Conservation (phyloP, 2,329 filamentous ascomycete genomes). For the Colletotrichum sp. region DNA sequence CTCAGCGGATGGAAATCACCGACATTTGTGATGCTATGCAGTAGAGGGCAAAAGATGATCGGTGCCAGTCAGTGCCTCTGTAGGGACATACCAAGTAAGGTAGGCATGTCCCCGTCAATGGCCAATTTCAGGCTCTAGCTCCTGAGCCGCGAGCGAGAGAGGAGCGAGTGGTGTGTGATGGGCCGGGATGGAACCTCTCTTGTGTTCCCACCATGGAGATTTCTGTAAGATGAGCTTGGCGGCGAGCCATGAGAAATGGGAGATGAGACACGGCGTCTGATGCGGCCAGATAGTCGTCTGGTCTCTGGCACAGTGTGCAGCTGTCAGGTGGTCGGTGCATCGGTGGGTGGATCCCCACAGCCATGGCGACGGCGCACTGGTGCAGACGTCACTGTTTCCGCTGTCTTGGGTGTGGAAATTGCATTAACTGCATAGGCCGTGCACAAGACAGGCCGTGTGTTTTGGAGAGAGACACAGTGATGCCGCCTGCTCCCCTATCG, state of each 20-base stretch:
- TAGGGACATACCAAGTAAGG: background rate
- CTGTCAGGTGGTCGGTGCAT: background rate
- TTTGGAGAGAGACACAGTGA: background rate
- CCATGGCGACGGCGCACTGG: background rate
- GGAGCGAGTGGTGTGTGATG: background rate
- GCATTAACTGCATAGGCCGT: background rate
- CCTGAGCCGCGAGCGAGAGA: background rate
- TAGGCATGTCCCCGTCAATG: background rate
- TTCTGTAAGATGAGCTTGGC: conserved; percentile 21
- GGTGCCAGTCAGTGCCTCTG: background rate
- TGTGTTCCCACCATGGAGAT: conserved; percentile 21
- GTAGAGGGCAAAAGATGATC: background rate
- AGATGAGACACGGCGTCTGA: conserved; percentile 22
- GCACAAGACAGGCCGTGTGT: background rate
- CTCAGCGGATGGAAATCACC: background rate
- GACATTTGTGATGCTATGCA: background rate
- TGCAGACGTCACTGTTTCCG: background rate
- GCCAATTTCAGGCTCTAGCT: conserved; percentile 9
- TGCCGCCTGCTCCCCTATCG: conserved; percentile 29
- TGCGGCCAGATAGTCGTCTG: conserved; percentile 18
- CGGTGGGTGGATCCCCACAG: background rate
- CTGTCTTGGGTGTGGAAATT: background rate
- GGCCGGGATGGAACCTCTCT: conserved; percentile 10
- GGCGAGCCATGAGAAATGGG: conserved; percentile 14
- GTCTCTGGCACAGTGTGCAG: conserved; percentile 12